phyloP scores from a whole-genome alignment of 169 alveolate species.

The Condylostoma magnum region DNA sequence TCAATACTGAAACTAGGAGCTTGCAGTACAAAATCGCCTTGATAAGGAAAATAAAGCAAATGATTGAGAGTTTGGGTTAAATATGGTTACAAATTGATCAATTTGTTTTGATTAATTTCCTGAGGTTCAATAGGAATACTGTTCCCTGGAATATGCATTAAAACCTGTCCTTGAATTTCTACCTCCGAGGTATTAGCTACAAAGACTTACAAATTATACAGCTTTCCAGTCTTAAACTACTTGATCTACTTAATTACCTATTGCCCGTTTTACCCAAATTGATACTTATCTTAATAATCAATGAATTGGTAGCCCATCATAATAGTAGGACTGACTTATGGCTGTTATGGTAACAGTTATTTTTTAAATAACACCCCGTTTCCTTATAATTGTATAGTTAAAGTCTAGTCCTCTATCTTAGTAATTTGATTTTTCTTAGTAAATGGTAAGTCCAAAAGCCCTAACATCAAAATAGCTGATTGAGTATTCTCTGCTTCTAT shows the following conservation, averaged over 20 bases:
- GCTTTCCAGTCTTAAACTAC: neutral
- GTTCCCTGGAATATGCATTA: too few species aligned
- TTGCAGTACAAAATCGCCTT: slow-evolving; percentile 59
- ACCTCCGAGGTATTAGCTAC: neutral
- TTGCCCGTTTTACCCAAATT: neutral
- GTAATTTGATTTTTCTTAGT: neutral
- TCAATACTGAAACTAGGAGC: slow-evolving; percentile 56
- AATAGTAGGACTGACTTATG: too few species aligned
- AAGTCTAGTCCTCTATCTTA: neutral
- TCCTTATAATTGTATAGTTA: neutral
- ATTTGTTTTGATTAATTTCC: too few species aligned
- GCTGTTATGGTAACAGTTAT: neutral
- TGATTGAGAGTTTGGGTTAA: slow-evolving; percentile 8
- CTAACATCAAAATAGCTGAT: neutral
- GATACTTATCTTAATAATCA: too few species aligned
- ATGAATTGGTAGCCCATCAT: too few species aligned
- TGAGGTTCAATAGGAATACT: too few species aligned
- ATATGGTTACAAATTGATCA: neutral
- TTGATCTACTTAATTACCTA: neutral
- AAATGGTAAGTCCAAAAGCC: slow-evolving; percentile 16
- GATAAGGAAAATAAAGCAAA: slow-evolving; percentile 68
- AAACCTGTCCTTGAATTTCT: neutral
- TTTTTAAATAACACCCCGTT: neutral
- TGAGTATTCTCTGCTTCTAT: neutral
- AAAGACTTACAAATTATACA: slow-evolving; percentile 10